Conservation (phyloP, 345 rosid genomes). For the Dovyalis caffra region DNA sequence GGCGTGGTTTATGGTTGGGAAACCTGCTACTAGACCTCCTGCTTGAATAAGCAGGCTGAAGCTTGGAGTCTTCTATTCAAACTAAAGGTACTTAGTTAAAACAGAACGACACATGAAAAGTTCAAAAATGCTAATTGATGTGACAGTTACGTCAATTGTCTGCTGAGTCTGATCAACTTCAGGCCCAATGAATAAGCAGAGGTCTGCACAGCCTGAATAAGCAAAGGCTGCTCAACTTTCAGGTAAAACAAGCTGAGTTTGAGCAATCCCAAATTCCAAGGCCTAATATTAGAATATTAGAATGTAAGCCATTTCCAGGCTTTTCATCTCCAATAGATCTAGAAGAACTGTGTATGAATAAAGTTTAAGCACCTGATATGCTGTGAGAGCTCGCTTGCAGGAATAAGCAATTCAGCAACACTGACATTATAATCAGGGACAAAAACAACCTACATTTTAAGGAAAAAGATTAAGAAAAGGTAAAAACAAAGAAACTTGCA, state of each 20-base stretch:
- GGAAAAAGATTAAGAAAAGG: neutral
- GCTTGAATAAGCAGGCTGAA: too few species aligned
- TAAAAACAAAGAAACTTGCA: conserved; percentile 2
- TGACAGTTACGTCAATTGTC: too few species aligned
- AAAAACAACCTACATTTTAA: conserved; percentile 41
- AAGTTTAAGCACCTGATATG: conserved; percentile 45
- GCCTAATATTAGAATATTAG: neutral
- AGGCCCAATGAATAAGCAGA: neutral
- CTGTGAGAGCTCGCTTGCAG: conserved; percentile 55
- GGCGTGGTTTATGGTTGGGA: too few species aligned
- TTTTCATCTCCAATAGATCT: neutral
- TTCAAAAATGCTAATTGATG: too few species aligned
- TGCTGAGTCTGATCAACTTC: too few species aligned
- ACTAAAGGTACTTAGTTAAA: too few species aligned
- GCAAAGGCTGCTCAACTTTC: neutral
- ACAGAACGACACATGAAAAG: too few species aligned
- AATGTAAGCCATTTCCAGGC: neutral
- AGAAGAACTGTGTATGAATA: conserved; percentile 4
- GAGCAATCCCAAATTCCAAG: too few species aligned
- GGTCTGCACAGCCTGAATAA: neutral
- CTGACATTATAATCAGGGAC: conserved; percentile 55
- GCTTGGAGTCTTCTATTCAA: too few species aligned
- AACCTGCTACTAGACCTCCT: too few species aligned
- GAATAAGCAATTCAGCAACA: conserved; percentile 50
- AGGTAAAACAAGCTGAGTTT: neutral